Conservation (phyloP, 2,329 filamentous ascomycete species). For the Fusarium penzigii region DNA sequence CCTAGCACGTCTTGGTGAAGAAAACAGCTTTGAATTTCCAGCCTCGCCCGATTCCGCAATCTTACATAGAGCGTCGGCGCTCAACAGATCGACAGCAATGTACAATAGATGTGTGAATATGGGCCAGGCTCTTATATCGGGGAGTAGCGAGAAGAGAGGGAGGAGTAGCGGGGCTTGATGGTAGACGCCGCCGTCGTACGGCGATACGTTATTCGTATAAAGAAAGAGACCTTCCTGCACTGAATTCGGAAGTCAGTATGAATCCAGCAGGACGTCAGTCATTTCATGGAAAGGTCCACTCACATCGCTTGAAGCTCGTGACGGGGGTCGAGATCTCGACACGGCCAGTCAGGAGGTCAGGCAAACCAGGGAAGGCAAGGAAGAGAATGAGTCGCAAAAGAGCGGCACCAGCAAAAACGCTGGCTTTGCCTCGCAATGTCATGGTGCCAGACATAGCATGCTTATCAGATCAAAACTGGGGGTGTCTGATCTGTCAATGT, state of each 20-base stretch:
- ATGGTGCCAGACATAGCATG: constrained; percentile 41
- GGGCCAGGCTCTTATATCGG: constrained; percentile 65
- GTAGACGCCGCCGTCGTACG: constrained; percentile 89
- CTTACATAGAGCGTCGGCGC: constrained; percentile 73
- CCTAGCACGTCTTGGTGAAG: constrained; percentile 74
- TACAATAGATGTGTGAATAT: constrained; percentile 80
- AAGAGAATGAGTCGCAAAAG: constrained; percentile 79
- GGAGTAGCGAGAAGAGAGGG: constrained; percentile 86
- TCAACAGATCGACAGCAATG: constrained; percentile 76
- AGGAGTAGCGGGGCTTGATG: constrained; percentile 85
- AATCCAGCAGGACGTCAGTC: background rate
- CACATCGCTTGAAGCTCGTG: constrained; percentile 96
- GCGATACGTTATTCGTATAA: constrained; percentile 93
- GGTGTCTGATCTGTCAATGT: constrained; percentile 16
- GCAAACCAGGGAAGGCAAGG: constrained; percentile 77
- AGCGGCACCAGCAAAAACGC: constrained; percentile 74
- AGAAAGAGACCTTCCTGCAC: constrained; percentile 90
- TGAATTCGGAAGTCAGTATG: constrained; percentile 9
- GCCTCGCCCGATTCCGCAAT: constrained; percentile 84
- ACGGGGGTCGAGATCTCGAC: constrained; percentile 97
- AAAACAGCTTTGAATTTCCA: constrained; percentile 70
- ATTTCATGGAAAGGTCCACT: constrained; percentile 33
- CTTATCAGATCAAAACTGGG: constrained; percentile 19
- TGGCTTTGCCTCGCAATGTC: constrained; percentile 44
- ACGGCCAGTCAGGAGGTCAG: constrained; percentile 81